Percentiles rank a stretch among this genome's conserved stretches.
phyloP scores from a whole-genome alignment of 768 basidiomycete species.

The Russula ochroleuca region DNA sequence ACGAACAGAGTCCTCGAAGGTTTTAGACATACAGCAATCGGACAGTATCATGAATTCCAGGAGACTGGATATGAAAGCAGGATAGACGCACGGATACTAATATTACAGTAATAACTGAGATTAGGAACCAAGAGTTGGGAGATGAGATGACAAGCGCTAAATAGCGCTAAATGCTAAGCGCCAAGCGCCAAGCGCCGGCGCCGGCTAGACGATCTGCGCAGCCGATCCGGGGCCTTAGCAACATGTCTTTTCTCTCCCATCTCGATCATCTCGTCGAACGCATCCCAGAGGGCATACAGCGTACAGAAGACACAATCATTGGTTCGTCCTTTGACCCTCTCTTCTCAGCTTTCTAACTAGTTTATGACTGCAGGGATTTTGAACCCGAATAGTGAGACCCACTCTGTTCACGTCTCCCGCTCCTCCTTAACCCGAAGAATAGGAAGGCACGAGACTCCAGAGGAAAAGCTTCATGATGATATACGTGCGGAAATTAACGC shows the following conservation, averaged over 20 bases:
- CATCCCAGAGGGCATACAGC: conserved; percentile 30
- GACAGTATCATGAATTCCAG: neutral
- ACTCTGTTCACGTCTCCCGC: neutral
- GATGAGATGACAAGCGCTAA: no score
- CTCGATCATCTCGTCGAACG: conserved; percentile 23
- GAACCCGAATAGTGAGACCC: conserved; percentile 26
- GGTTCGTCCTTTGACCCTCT: conserved; percentile 14
- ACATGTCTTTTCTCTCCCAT: conserved; percentile 20
- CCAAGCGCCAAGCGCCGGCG: no score
- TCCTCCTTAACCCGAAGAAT: neutral
- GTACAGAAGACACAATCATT: conserved; percentile 26
- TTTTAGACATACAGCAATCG: neutral
- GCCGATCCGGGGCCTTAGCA: no score
- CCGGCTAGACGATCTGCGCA: no score
- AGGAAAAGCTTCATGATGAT: conserved; percentile 67
- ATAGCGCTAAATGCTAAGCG: no score
- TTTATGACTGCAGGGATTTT: conserved; percentile 20
- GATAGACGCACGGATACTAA: neutral
- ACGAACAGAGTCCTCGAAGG: neutral
- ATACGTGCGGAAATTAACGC: conserved; percentile 70
- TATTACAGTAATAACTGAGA: neutral
- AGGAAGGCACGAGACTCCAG: conserved; percentile 70
- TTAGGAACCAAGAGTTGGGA: no score
- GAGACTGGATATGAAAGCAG: neutral
- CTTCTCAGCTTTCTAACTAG: neutral